Conservation (phyloP, 2,329 filamentous ascomycete species). For the Xylariaceae sp. region DNA sequence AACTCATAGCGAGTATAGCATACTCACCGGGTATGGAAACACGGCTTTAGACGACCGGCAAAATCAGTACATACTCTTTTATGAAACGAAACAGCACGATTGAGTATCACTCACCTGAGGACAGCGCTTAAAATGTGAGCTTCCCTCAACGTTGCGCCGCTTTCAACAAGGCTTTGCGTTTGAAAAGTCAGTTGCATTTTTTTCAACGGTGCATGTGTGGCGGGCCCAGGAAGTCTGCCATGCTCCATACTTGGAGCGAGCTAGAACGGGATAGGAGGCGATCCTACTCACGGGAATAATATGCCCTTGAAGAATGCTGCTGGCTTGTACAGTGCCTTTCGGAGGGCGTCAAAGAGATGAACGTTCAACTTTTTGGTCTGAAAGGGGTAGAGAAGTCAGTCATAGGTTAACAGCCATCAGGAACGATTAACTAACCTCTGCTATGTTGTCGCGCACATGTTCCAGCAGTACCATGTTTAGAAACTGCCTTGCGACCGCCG, state of each 20-base stretch:
- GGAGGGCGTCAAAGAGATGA: slow-evolving; percentile 89
- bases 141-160: slow-evolving; percentile 81
- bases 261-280: not conserved
- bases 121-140: slow-evolving; percentile 88
- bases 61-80: slow-evolving; percentile 7
- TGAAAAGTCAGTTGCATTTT: slow-evolving; percentile 1
- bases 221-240: too few species aligned
- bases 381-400: not conserved
- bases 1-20: not conserved
- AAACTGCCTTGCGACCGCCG: slow-evolving; percentile 75
- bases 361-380: slow-evolving; percentile 91
- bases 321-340: slow-evolving; percentile 52
- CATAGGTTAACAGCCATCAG: slow-evolving; percentile 32
- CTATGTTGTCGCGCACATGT: slow-evolving; percentile 87
- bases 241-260: not conserved
- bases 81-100: not conserved
- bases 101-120: slow-evolving; percentile 42
- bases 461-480: slow-evolving; percentile 84
- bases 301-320: slow-evolving; percentile 84
- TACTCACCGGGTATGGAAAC: slow-evolving; percentile 20
- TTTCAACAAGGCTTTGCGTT: slow-evolving; percentile 57
- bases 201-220: not conserved
- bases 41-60: slow-evolving; percentile 8
- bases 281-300: slow-evolving; percentile 61
- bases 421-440: slow-evolving; percentile 30